Percentiles rank a stretch among this genome's conserved stretches.
phyloP scores from a whole-genome alignment of 352 stramenopile species.

The Phytophthora kernoviae region DNA sequence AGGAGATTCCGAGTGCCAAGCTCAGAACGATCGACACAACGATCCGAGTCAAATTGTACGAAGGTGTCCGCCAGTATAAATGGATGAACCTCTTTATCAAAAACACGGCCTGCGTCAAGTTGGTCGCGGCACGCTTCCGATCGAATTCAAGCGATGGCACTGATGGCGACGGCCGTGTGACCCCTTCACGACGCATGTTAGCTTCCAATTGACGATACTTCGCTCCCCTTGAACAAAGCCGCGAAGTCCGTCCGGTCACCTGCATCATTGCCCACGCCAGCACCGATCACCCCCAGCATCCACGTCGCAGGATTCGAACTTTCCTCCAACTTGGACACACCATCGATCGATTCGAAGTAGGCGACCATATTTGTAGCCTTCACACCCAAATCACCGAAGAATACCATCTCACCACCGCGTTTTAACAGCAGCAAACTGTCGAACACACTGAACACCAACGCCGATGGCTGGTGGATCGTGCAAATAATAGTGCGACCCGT shows the following conservation, averaged over 20 bases:
- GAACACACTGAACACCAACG: constrained; percentile 48
- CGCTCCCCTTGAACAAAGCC: constrained; percentile 12
- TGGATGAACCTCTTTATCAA: constrained; percentile 55
- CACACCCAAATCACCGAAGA: constrained; percentile 53
- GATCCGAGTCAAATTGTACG: constrained; percentile 78
- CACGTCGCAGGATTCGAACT: constrained; percentile 82
- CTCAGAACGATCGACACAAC: constrained; percentile 15
- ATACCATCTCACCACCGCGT: constrained; percentile 48
- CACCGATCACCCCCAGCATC: constrained; percentile 80
- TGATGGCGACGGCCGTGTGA: constrained; percentile 7
- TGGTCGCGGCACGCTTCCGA: constrained; percentile 25
- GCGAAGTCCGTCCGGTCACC: constrained; percentile 16
- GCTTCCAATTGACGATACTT: constrained; percentile 5
- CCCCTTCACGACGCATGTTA: constrained; percentile 15
- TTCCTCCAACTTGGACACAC: constrained; percentile 36
- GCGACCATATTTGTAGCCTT: constrained; percentile 37
- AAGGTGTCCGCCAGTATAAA: constrained; percentile 80
- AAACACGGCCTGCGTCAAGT: constrained; percentile 30
- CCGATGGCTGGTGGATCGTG: constrained; percentile 87
- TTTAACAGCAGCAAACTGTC: constrained; percentile 78
- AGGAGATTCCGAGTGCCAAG: constrained; percentile 17
- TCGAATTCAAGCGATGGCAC: constrained; percentile 23
- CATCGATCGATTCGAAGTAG: constrained; percentile 62
- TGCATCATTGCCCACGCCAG: constrained; percentile 36
- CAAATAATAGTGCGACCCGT: constrained; percentile 72